Conservation (phyloP, 768 basidiomycete species). For the Amanita rimosa region DNA sequence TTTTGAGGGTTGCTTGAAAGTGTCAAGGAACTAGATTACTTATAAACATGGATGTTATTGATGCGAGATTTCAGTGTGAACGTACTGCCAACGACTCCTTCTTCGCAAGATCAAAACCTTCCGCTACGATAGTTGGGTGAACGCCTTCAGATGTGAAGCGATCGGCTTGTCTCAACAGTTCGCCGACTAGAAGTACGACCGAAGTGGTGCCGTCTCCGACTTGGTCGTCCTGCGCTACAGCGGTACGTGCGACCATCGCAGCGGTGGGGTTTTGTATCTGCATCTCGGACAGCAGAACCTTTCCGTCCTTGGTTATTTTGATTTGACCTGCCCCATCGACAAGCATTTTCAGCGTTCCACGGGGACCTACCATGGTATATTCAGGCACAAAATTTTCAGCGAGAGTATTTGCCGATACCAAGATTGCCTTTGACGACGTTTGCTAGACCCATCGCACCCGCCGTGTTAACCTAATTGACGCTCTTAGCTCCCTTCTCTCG, state of each 20-base stretch:
- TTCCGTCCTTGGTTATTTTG: constrained; percentile 99
- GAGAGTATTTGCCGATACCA: constrained; percentile 37
- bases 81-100: constrained; percentile 84
- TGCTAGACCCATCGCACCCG: constrained; percentile 94
- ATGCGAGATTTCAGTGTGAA: constrained; percentile 7
- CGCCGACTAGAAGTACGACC: constrained; percentile 91
- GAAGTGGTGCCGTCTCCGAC: constrained; percentile 98
- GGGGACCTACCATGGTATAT: constrained; percentile 48
- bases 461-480: constrained; percentile 65
- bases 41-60: constrained; percentile 5
- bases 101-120: constrained; percentile 96
- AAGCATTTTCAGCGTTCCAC: constrained; percentile 98
- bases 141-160: constrained; percentile 97
- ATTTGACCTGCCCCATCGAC: constrained; percentile 97
- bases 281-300: constrained; percentile 98
- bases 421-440: constrained; percentile 96
- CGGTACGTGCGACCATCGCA: constrained; percentile 97
- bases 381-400: background rate
- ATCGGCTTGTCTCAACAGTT: constrained; percentile 94
- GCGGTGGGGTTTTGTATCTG: constrained; percentile 99
- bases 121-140: constrained; percentile 90
- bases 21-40: constrained; percentile 72
- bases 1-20: constrained; percentile 67
- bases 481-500: background rate
- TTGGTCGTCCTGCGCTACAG: constrained; percentile 98